phyloP scores from a whole-genome alignment of 805 yeast genomes.

The Suhomyces kilbournensis region DNA sequence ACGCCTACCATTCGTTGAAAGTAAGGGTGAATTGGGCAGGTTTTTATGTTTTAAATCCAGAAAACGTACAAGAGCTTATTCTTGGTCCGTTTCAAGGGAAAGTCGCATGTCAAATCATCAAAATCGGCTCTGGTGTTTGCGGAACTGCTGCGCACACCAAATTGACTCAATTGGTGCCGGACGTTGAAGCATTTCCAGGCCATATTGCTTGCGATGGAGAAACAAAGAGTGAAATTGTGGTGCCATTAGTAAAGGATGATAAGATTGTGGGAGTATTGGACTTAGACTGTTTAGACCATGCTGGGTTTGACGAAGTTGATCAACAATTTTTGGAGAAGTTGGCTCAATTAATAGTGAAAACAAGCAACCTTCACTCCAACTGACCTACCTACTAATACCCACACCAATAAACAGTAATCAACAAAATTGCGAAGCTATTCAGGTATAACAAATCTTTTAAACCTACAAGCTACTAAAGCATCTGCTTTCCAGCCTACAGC shows the following conservation, averaged over 20 bases:
- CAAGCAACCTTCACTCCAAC: slow-evolving; percentile 41
- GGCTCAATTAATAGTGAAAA: slow-evolving; percentile 48
- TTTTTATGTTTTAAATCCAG: slow-evolving; percentile 60
- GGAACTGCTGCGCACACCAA: slow-evolving; percentile 69
- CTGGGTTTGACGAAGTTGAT: slow-evolving; percentile 71
- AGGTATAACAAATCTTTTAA: too few species aligned
- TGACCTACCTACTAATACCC: background rate
- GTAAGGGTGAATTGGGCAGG: slow-evolving; percentile 88
- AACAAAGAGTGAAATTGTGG: slow-evolving; percentile 89
- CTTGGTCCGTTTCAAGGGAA: slow-evolving; percentile 96
- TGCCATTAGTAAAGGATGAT: slow-evolving; percentile 52
- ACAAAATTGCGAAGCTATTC: too few species aligned
- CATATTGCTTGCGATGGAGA: slow-evolving; percentile 98
- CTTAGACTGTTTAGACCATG: slow-evolving; percentile 65
- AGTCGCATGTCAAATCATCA: slow-evolving; percentile 88
- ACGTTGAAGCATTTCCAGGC: slow-evolving; percentile 80
- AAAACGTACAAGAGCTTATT: slow-evolving; percentile 45
- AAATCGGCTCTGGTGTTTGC: slow-evolving; percentile 84
- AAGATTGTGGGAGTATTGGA: slow-evolving; percentile 74
- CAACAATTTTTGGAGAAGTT: slow-evolving; percentile 55
- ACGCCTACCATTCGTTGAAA: slow-evolving; percentile 66
- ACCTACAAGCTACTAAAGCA: too few species aligned
- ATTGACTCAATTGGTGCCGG: slow-evolving; percentile 68
- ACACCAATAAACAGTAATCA: too few species aligned
- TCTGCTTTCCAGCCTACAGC: background rate